Evolutionary conservation across 2,329 filamentous ascomycete species (phyloP).

Genomic region (Paecilomyces niveus): DNA sequence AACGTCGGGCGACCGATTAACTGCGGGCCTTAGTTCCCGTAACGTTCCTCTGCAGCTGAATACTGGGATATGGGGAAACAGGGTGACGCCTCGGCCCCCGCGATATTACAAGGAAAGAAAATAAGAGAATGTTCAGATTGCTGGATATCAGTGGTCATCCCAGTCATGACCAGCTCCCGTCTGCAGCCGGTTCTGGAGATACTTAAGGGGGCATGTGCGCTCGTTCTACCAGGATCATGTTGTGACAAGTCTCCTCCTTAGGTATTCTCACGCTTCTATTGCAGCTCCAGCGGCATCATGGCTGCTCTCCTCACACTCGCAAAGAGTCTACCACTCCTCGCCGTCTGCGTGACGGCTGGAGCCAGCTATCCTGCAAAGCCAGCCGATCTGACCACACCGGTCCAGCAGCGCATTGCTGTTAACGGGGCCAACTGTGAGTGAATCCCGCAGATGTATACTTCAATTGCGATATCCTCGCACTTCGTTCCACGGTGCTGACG

Average conservation of each 20-base stretch:
- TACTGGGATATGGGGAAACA: too few relatives aligned
- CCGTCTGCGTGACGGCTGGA: conserved; percentile 18
- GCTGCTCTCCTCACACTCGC: conserved; percentile 1
- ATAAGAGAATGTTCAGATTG: background rate
- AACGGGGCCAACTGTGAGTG: conserved; percentile 42
- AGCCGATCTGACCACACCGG: conserved; percentile 45
- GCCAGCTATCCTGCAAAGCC: conserved; percentile 42
- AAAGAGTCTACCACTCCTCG: conserved; percentile 20
- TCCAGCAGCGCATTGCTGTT: conserved; percentile 48
- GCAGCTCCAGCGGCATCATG: background rate
- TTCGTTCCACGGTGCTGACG: background rate
- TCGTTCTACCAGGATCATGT: background rate
- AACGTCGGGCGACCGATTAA: background rate
- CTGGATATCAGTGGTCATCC: background rate
- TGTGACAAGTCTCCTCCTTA: background rate
- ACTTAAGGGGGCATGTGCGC: background rate
- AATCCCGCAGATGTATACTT: background rate
- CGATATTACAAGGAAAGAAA: background rate
- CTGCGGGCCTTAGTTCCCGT: background rate
- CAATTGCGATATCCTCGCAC: background rate
- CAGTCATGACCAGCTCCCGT: background rate
- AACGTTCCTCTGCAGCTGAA: too few relatives aligned
- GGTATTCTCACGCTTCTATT: background rate
- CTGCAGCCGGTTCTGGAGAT: background rate
- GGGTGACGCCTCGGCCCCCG: background rate